Evolutionary conservation across 2,329 filamentous ascomycete species (phyloP).

Genomic region (Aspergillus novoparasiticus): DNA sequence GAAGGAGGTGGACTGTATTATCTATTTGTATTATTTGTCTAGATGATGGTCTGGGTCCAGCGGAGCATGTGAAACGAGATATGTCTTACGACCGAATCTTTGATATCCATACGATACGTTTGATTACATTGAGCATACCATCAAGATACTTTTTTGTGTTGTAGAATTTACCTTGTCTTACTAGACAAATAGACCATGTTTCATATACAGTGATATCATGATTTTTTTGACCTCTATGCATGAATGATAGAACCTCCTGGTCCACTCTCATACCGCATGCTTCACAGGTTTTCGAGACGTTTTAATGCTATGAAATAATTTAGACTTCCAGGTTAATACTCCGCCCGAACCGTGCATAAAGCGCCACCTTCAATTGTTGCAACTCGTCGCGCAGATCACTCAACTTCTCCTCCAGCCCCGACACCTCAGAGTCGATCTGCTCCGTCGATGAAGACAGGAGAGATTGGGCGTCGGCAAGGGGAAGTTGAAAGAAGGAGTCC

Average conservation of each 20-base stretch:
- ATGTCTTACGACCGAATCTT: conserved; percentile 16
- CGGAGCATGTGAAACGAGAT: conserved; percentile 24
- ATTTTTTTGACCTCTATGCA: neutral
- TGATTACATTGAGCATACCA: conserved; percentile 1
- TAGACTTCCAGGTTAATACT: conserved; percentile 89
- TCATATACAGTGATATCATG: neutral
- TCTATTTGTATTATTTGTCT: conserved; percentile 10
- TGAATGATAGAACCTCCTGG: neutral
- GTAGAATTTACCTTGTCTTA: neutral
- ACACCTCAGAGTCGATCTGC: conserved; percentile 75
- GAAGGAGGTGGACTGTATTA: neutral
- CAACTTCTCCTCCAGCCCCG: conserved; percentile 74
- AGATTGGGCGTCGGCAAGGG: conserved; percentile 81
- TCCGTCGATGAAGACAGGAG: conserved; percentile 73
- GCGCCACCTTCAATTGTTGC: conserved; percentile 81
- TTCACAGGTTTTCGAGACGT: neutral
- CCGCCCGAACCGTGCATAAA: conserved; percentile 93
- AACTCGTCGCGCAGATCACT: conserved; percentile 79
- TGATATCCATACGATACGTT: conserved; percentile 4
- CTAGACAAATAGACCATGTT: neutral
- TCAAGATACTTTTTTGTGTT: neutral
- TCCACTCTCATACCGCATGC: neutral
- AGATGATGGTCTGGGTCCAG: neutral
- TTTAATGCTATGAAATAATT: conserved; percentile 1
- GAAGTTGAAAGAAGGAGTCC: conserved; percentile 89